These are phyloP conservation scores for Paxillus involutus DNA, from an alignment of 768 basidiomycete species.

Conservation along the genomic window DNA sequence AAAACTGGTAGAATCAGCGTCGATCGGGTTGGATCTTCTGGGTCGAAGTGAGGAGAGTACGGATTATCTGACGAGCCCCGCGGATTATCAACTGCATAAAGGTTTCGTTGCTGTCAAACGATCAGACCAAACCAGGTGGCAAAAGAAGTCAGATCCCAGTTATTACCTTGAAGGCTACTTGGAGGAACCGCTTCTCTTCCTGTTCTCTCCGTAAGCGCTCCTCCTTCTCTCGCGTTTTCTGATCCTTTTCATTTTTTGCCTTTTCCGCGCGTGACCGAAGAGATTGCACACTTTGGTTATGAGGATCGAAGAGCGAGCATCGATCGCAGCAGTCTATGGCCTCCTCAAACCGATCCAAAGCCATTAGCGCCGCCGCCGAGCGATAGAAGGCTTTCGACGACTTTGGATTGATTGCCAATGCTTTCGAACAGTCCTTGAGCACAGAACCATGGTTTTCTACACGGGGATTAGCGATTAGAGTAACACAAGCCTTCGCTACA, in stretches of 20 bases:
- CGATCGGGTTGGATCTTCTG: constrained; percentile 55
- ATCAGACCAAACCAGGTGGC: constrained; percentile 1
- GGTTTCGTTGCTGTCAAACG: constrained; percentile 64
- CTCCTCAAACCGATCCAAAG: constrained; percentile 75
- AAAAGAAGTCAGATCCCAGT: not conserved
- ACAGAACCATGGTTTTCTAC: constrained; percentile 88
- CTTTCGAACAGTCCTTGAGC: constrained; percentile 80
- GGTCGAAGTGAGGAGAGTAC: constrained; percentile 64
- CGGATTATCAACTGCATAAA: constrained; percentile 55
- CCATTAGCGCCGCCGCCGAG: constrained; percentile 73
- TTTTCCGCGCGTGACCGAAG: constrained; percentile 49
- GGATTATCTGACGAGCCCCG: constrained; percentile 52
- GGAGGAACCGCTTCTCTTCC: constrained; percentile 53
- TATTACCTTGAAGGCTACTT: constrained; percentile 65
- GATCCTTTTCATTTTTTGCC: constrained; percentile 49
- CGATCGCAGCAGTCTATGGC: constrained; percentile 79
- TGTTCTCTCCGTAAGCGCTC: constrained; percentile 50
- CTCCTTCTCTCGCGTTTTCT: constrained; percentile 47
- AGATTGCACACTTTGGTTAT: constrained; percentile 52
- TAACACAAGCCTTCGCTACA: constrained; percentile 24
- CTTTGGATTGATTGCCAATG: constrained; percentile 56
- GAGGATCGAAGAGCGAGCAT: constrained; percentile 58
- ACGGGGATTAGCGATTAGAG: not conserved
- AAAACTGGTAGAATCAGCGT: constrained; percentile 84
- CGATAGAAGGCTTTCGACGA: constrained; percentile 88